phyloP scores from a whole-genome alignment of 192 early-diverging fungal genomes.

The Gigaspora rosea region DNA sequence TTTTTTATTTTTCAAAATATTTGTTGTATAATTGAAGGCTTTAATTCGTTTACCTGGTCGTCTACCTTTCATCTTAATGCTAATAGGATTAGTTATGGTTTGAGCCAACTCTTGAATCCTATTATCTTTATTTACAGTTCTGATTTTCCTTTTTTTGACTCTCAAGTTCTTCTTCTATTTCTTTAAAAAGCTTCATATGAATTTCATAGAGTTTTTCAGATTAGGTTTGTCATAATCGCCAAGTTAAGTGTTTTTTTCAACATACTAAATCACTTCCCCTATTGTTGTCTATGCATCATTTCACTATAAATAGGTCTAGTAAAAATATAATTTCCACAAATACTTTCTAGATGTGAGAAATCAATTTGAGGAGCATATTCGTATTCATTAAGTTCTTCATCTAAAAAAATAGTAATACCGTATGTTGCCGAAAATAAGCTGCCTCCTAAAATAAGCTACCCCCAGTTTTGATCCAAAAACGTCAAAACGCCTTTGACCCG shows the following conservation, averaged over 20 bases:
- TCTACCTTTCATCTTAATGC: background rate
- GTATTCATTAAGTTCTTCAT: background rate
- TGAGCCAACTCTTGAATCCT: background rate
- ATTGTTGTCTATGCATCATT: background rate
- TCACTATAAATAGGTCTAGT: background rate
- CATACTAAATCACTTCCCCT: background rate
- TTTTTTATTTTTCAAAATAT: too few relatives aligned
- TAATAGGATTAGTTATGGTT: background rate
- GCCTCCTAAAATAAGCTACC: too few relatives aligned
- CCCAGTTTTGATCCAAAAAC: too few relatives aligned
- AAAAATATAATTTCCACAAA: background rate
- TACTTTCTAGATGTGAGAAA: background rate
- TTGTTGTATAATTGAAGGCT: too few relatives aligned
- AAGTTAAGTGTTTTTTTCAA: background rate
- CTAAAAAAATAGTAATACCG: too few relatives aligned
- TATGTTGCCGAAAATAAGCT: too few relatives aligned
- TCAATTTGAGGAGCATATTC: background rate
- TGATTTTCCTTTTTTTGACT: too few relatives aligned
- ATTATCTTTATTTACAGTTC: too few relatives aligned
- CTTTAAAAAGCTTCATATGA: background rate
- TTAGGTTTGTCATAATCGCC: background rate
- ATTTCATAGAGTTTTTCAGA: slow-evolving; percentile 17
- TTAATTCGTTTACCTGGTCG: too few relatives aligned
- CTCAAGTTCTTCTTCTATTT: background rate
- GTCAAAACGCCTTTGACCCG: too few relatives aligned